Conservation (phyloP, 139 green algal genomes). For the Chlorella sp. region DNA sequence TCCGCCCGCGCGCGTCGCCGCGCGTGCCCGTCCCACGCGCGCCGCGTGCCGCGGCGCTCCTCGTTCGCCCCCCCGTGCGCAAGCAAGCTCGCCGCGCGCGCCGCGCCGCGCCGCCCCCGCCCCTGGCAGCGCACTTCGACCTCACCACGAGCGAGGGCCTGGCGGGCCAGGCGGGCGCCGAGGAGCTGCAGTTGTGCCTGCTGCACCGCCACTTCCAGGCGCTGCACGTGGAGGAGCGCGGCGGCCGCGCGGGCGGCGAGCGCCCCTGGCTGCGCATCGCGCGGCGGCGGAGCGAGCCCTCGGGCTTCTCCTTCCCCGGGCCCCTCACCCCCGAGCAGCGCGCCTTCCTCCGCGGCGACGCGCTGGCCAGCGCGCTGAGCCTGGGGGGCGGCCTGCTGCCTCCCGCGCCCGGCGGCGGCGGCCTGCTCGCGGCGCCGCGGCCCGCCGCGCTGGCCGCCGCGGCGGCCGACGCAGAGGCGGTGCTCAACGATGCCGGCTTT, state of each 20-base stretch:
- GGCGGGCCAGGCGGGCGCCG: slow-evolving; percentile 12
- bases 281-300: slow-evolving; percentile 9
- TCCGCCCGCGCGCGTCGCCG: no score
- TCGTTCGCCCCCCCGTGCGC: no score
- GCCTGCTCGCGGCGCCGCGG: no score
- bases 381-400: not conserved
- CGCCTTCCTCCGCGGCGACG: slow-evolving; percentile 14
- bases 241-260: slow-evolving; percentile 3
- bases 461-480: slow-evolving; percentile 3
- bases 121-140: slow-evolving; percentile 20
- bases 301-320: slow-evolving; percentile 6
- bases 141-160: slow-evolving; percentile 15
- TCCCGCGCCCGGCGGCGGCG: no score
- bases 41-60: no score
- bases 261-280: slow-evolving; percentile 7
- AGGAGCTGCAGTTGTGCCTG: slow-evolving; percentile 14
- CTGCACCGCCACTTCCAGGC: slow-evolving; percentile 15
- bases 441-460: no score
- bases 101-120: no score
- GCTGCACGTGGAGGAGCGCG: slow-evolving; percentile 25
- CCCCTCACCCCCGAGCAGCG: slow-evolving; percentile 13
- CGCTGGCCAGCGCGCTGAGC: slow-evolving; percentile 9
- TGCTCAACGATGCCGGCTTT: slow-evolving; percentile 25
- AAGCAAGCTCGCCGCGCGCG: no score
- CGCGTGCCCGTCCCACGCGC: no score